A percentile compares a stretch with the other conserved stretches of the same genome.
Evolutionary conservation across 2,329 filamentous ascomycete species (phyloP).

Genomic region (Penicillium hordei): DNA sequence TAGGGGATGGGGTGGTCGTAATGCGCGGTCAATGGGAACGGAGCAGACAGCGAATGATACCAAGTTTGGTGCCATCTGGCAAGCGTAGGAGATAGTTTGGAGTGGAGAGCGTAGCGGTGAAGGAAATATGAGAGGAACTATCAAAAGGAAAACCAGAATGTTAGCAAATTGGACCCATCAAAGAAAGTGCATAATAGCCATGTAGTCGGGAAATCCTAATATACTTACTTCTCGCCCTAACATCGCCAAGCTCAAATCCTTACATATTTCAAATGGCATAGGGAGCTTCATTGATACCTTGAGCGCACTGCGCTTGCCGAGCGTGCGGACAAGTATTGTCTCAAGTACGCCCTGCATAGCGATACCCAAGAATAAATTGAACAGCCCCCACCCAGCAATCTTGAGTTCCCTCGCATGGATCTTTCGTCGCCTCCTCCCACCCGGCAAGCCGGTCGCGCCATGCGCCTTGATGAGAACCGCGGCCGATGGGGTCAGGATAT

Average conservation of each 20-base stretch:
- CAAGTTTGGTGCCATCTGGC: constrained; percentile 55
- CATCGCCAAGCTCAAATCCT: constrained; percentile 55
- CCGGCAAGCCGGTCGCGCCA: constrained; percentile 53
- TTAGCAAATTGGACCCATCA: constrained; percentile 6
- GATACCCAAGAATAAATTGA: constrained; percentile 57
- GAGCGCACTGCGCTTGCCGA: constrained; percentile 56
- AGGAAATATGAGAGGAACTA: constrained; percentile 59
- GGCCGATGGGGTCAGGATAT: constrained; percentile 67
- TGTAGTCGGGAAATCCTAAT: not conserved
- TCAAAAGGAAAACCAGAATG: not conserved
- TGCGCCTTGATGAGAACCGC: constrained; percentile 68
- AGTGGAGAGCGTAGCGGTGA: constrained; percentile 72
- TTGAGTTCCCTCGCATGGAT: constrained; percentile 48
- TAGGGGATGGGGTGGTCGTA: constrained; percentile 62
- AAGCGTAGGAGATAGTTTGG: constrained; percentile 48
- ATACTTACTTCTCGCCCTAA: constrained; percentile 57
- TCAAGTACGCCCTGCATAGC: constrained; percentile 59
- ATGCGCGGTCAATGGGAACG: constrained; percentile 58
- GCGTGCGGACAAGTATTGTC: constrained; percentile 52
- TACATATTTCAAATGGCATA: constrained; percentile 61
- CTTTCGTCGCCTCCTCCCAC: constrained; percentile 37
- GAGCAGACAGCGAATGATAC: constrained; percentile 56
- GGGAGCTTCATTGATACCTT: constrained; percentile 61
- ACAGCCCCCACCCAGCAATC: constrained; percentile 54
- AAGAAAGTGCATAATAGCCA: not conserved